phyloP scores from a whole-genome alignment of 139 green algal species.

The Chlamydomonas schloesseri region DNA sequence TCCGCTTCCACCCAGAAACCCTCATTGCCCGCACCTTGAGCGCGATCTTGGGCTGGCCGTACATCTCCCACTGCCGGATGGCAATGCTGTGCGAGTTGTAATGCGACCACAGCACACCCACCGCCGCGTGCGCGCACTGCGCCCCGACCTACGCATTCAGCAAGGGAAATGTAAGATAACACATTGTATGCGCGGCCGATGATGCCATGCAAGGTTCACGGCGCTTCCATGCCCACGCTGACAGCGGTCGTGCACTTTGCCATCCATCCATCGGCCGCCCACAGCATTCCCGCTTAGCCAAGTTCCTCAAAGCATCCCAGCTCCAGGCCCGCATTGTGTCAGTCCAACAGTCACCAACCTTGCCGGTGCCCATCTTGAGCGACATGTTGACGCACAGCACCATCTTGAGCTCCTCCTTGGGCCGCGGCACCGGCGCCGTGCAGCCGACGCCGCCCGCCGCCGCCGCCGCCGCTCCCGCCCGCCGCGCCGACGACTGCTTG shows the following conservation, averaged over 20 bases:
- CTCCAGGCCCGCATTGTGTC: too few relatives aligned
- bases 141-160: conserved; percentile 80
- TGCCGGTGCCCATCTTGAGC: conserved; percentile 84
- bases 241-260: too few relatives aligned
- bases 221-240: too few relatives aligned
- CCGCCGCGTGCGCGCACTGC: conserved; percentile 87
- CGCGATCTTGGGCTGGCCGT: conserved; percentile 87
- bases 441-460: not conserved
- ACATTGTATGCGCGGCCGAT: too few relatives aligned
- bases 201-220: too few relatives aligned
- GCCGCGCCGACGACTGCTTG: not conserved
- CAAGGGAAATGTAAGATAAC: too few relatives aligned
- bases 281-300: too few relatives aligned
- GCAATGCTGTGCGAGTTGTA: conserved; percentile 32
- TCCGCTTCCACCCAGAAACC: too few relatives aligned
- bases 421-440: conserved; percentile 17
- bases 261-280: too few relatives aligned
- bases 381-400: conserved; percentile 75
- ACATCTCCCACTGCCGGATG: conserved; percentile 77
- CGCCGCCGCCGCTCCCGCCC: not conserved
- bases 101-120: conserved; percentile 76
- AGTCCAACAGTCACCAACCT: too few relatives aligned
- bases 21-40: conserved; percentile 56
- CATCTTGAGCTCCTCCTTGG: conserved; percentile 69
- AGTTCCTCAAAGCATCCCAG: too few relatives aligned